Conservation (phyloP, 345 rosid genomes). For the Isatis tinctoria region DNA sequence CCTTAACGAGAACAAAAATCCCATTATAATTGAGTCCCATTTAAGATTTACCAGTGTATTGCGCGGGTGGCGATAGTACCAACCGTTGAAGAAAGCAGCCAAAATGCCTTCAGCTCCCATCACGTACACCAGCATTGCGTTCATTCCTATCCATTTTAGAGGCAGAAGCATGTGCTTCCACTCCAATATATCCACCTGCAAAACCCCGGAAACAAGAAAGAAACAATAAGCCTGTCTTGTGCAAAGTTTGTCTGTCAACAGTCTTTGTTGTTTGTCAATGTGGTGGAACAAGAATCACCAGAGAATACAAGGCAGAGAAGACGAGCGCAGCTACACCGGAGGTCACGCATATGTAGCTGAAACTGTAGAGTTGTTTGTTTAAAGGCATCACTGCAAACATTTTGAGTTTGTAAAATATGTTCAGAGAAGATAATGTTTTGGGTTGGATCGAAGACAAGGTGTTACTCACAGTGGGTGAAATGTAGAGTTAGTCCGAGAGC, state of each 20-base stretch:
- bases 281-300: conserved; percentile 40
- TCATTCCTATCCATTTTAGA: conserved; percentile 90
- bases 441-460: background rate
- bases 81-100: conserved; percentile 81
- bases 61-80: conserved; percentile 70
- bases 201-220: background rate
- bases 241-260: background rate
- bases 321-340: conserved; percentile 79
- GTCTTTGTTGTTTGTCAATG: background rate
- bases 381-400: conserved; percentile 63
- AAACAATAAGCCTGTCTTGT: background rate
- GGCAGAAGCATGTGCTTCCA: conserved; percentile 50
- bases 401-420: background rate
- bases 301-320: conserved; percentile 57
- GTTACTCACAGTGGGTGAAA: conserved; percentile 60
- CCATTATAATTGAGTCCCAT: background rate
- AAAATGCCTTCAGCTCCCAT: conserved; percentile 95
- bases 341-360: conserved; percentile 80
- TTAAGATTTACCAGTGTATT: conserved; percentile 51
- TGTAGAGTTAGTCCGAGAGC: conserved; percentile 58
- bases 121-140: conserved; percentile 90
- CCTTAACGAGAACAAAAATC: background rate
- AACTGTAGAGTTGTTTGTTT: conserved; percentile 75
- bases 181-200: conserved; percentile 65
- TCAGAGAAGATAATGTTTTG: background rate